These are phyloP conservation scores for Moesziomyces parantarcticus DNA, from an alignment of 1,284 basidiomycete species.

Conservation along the genomic window DNA sequence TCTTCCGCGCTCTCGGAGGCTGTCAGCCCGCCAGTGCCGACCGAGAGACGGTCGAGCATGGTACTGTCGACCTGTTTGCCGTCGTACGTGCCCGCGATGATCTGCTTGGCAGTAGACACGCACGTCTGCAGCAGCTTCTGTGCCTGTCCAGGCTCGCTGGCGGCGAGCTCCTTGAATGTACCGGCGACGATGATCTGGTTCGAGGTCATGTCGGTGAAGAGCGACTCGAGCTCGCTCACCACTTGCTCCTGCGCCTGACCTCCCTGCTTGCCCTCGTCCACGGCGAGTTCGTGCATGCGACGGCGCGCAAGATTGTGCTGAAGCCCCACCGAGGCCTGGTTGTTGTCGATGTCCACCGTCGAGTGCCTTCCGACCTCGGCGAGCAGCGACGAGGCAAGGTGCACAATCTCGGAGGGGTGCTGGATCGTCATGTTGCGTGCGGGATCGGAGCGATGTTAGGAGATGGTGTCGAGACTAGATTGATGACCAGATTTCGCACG, in stretches of 20 bases:
- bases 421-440: slow-evolving; percentile 10
- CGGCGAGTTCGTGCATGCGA: slow-evolving; percentile 22
- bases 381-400: slow-evolving; percentile 28
- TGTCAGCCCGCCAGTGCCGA: slow-evolving; percentile 4
- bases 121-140: slow-evolving; percentile 9
- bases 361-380: slow-evolving; percentile 10
- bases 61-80: slow-evolving; percentile 3
- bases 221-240: slow-evolving; percentile 13
- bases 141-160: slow-evolving; percentile 5
- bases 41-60: slow-evolving; percentile 8
- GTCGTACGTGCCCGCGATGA: slow-evolving; percentile 11
- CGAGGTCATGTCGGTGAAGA: slow-evolving; percentile 32
- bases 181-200: slow-evolving; percentile 28
- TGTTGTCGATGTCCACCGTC: slow-evolving; percentile 33
- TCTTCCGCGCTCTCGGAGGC: slow-evolving; percentile 8
- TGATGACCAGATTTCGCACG: neutral
- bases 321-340: slow-evolving; percentile 19
- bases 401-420: slow-evolving; percentile 4
- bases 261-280: neutral
- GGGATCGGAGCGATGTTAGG: neutral
- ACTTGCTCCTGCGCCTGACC: slow-evolving; percentile 9
- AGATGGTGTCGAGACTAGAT: neutral
- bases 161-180: slow-evolving; percentile 4
- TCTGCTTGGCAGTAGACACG: slow-evolving; percentile 10
- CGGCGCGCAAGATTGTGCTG: slow-evolving; percentile 30